phyloP scores from a whole-genome alignment of 1,284 basidiomycete genomes.

The Exobasidium cylindrosporum region DNA sequence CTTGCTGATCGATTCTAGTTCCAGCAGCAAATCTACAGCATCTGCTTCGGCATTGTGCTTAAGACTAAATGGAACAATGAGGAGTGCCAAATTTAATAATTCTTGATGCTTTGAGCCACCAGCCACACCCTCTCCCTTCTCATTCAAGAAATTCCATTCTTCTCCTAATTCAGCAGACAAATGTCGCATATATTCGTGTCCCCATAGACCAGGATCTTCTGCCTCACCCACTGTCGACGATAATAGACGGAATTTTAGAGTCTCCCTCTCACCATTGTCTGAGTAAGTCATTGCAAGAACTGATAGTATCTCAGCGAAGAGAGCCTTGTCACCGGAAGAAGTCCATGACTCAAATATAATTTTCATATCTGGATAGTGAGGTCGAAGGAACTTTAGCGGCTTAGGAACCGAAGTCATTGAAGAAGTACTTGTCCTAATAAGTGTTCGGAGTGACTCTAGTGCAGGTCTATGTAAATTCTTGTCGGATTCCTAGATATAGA shows the following conservation, averaged over 20 bases:
- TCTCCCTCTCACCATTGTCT: conserved; percentile 90
- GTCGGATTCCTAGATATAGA: conserved; percentile 76
- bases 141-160: conserved; percentile 67
- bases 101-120: conserved; percentile 26
- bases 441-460: conserved; percentile 85
- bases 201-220: conserved; percentile 86
- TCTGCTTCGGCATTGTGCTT: conserved; percentile 97
- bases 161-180: conserved; percentile 94
- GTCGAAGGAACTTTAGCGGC: conserved; percentile 95
- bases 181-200: conserved; percentile 97
- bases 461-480: conserved; percentile 81
- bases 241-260: conserved; percentile 61
- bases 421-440: conserved; percentile 94
- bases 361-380: conserved; percentile 80
- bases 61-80: conserved; percentile 87
- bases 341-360: conserved; percentile 45
- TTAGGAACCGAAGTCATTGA: conserved; percentile 99
- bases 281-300: conserved; percentile 99
- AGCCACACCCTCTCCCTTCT: conserved; percentile 23
- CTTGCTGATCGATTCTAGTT: conserved; percentile 82
- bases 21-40: conserved; percentile 91
- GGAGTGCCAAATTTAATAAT: conserved; percentile 68
- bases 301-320: conserved; percentile 97
- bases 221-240: conserved; percentile 33
- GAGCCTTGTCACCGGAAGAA: conserved; percentile 63